phyloP scores from a whole-genome alignment of 495 filamentous ascomycete genomes.

The Lophiotrema nucula region DNA sequence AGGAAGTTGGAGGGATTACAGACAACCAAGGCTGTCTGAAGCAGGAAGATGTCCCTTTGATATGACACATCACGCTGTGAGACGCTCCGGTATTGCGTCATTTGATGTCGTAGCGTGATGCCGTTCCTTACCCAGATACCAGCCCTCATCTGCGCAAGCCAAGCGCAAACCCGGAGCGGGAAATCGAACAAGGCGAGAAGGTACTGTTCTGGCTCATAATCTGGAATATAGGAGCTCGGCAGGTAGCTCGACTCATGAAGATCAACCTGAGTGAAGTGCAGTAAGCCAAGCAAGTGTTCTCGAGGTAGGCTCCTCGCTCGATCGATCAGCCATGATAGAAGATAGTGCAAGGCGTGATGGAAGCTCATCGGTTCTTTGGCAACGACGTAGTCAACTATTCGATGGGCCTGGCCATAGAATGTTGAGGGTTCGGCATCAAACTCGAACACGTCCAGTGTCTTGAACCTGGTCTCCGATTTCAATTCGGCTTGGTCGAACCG shows the following conservation, averaged over 20 bases:
- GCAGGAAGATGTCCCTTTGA: constrained; percentile 89
- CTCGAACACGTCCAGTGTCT: constrained; percentile 70
- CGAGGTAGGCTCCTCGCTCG: constrained; percentile 73
- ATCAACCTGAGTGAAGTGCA: constrained; percentile 62
- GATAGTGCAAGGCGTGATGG: constrained; percentile 96
- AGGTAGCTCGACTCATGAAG: constrained; percentile 50
- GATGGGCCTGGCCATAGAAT: constrained; percentile 39
- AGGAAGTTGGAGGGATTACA: constrained; percentile 83
- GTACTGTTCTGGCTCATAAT: constrained; percentile 64
- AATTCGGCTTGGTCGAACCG: constrained; percentile 87
- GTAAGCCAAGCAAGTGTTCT: constrained; percentile 61
- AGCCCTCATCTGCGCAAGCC: constrained; percentile 96
- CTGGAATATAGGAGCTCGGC: constrained; percentile 48
- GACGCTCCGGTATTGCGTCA: constrained; percentile 85
- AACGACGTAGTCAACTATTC: constrained; percentile 82
- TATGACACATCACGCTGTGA: constrained; percentile 85
- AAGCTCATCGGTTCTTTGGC: constrained; percentile 92
- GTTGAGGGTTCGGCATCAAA: constrained; percentile 63
- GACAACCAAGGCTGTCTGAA: constrained; percentile 86
- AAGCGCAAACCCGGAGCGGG: constrained; percentile 87
- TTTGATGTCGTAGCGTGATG: constrained; percentile 90
- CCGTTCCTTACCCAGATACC: constrained; percentile 99
- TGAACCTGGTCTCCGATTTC: constrained; percentile 78
- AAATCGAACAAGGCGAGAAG: constrained; percentile 89
- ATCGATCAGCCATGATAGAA: constrained; percentile 94